A percentile compares a stretch with the other conserved stretches of the same genome.
Evolutionary conservation across 75 land plant genomes (phyloP).

Genomic region (Cryptomeria japonica): DNA sequence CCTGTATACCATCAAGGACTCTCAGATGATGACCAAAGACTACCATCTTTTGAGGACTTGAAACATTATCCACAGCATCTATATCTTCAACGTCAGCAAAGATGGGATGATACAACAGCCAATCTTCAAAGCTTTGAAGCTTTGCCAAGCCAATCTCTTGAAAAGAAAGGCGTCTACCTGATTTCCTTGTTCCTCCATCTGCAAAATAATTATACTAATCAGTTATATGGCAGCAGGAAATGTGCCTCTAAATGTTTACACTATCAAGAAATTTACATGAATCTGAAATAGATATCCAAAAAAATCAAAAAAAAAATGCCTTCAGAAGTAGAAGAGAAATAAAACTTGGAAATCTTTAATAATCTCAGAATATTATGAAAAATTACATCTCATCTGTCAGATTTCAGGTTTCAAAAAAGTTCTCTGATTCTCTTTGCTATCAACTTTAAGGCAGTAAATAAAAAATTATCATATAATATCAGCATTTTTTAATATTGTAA

Average conservation of each 20-base stretch:
- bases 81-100: conserved; percentile 35
- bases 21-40: conserved; percentile 90
- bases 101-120: conserved; percentile 74
- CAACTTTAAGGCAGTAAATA: not conserved
- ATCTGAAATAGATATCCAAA: not conserved
- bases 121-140: conserved; percentile 75
- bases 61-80: conserved; percentile 15
- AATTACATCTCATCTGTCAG: not conserved
- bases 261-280: not conserved
- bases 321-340: not conserved
- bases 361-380: not conserved
- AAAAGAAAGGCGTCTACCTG: conserved; percentile 32
- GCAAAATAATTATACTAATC: not conserved
- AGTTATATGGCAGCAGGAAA: not conserved
- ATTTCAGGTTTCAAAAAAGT: not conserved
- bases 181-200: conserved; percentile 9
- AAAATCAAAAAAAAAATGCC: not conserved
- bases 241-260: not conserved
- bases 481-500: not conserved
- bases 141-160: conserved; percentile 95
- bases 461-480: not conserved
- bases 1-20: conserved; percentile 90
- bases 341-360: no score
- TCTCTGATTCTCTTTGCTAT: not conserved
- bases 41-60: conserved; percentile 65